Evolutionary conservation across 2,329 filamentous ascomycete species (phyloP), one percentile per base, ranked within the genome.

Genomic region (Clonostachys solani): DNA sequence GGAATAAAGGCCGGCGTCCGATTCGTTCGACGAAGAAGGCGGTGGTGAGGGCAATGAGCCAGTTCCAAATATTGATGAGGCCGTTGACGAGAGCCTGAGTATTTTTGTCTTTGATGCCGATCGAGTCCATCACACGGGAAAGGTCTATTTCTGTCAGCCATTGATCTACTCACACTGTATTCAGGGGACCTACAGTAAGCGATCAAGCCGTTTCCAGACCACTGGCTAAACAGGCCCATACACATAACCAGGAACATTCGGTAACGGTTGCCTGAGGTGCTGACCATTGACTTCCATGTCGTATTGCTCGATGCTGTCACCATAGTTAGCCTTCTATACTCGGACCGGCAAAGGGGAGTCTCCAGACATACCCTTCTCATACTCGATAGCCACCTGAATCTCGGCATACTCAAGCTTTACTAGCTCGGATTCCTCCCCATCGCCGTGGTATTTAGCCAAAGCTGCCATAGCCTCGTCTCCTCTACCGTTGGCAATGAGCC

Each of bases 351-450:
- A 23, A 29, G 23, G 23, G 23, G 23, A 4, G 23, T 29, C 9
- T 29, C 23, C 8, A 29, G 10, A 17, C 34, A 6, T 7, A 54
- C 73, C 62, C 47, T 73, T 68, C 52, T 77, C 71, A 33, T 72
- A 64, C 17, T 56, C 59, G 45, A 77, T 66, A 15, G 70, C 70
- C 45, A 73, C 75, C 29, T 77, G 61, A 56, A 80, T 77, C 53
- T 81, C 77, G 19, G 71, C 72, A 58, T 79, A 79, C 58, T 83
- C 75, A 6, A 81, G 66, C 53, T 76, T 71, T 5, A 81, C 78
- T 43, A 81, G 56, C 45, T 70, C 65, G 3, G 65, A 68, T 3
- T 70, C 60, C 1, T 61, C 53, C 33, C 67, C 65, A 48, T 77
- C 74, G 18, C 71, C 74, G 45, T 80, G 75, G 38, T 75, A 77